A percentile compares a stretch with the other conserved stretches of the same genome.
These are phyloP conservation scores for Neopestalotiopsis sp. DNA, from an alignment of 2,329 filamentous ascomycete species.

Conservation along the genomic window DNA sequence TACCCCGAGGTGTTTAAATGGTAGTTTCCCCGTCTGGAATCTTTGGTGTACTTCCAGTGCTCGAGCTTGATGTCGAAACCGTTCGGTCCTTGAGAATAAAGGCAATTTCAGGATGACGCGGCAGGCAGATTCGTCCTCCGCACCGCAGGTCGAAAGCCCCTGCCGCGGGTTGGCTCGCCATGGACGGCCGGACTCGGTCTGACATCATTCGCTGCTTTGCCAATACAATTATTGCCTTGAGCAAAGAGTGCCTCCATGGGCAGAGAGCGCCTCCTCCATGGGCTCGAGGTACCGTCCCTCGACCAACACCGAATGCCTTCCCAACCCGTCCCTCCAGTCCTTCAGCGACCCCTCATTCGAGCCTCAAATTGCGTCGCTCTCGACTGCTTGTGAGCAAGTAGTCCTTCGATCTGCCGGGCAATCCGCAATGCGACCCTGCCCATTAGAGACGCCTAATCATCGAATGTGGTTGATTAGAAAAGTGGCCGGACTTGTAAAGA, in stretches of 20 bases:
- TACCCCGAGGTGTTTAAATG: not conserved
- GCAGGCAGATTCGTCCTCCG: not conserved
- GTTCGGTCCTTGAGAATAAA: not conserved
- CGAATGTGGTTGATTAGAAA: not conserved
- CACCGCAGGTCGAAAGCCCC: not conserved
- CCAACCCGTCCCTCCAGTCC: constrained; percentile 2
- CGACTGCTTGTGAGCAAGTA: not conserved
- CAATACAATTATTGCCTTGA: not conserved
- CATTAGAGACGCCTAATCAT: not conserved
- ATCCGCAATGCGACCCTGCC: not conserved
- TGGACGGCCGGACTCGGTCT: not conserved
- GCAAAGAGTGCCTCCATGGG: not conserved
- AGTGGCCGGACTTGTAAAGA: not conserved
- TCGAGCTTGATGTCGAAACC: not conserved
- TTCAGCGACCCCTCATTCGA: not conserved
- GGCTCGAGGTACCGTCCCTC: not conserved
- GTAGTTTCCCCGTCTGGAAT: not conserved
- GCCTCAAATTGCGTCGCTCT: not conserved
- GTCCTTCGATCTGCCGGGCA: not conserved
- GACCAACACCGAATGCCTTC: not conserved
- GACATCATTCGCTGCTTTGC: constrained; percentile 7
- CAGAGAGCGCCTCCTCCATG: too few species aligned
- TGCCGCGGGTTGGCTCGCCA: not conserved
- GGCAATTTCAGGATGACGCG: not conserved
- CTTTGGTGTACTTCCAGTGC: not conserved